phyloP scores from a whole-genome alignment of 345 rosid genomes.

The Salix suchowensis region DNA sequence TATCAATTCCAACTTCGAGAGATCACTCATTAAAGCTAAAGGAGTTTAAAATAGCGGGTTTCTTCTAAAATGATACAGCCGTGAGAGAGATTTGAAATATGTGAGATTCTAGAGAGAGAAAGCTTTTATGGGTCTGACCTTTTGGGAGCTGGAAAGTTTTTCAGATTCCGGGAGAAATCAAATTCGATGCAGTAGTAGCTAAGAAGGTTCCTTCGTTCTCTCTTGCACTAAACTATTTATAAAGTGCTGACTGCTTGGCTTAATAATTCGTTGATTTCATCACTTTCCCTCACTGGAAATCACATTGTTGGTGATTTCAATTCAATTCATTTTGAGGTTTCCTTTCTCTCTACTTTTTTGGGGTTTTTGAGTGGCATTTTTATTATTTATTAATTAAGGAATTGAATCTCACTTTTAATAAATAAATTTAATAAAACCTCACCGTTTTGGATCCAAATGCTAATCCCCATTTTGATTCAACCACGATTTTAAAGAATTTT shows the following conservation, averaged over 20 bases:
- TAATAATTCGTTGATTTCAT: neutral
- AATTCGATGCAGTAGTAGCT: constrained; percentile 5
- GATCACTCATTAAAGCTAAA: constrained; percentile 11
- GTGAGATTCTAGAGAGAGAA: constrained; percentile 16
- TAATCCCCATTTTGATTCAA: too few species aligned
- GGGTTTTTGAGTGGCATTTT: constrained; percentile 9
- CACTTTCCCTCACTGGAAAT: neutral
- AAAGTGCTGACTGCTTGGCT: neutral
- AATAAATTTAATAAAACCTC: neutral
- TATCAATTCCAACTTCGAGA: neutral
- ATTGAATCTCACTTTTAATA: neutral
- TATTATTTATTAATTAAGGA: neutral
- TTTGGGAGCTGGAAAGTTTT: constrained; percentile 15
- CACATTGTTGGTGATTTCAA: constrained; percentile 7
- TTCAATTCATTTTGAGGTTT: neutral
- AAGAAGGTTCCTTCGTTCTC: neutral
- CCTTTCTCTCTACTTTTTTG: neutral
- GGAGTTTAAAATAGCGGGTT: constrained; percentile 4
- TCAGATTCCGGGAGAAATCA: constrained; percentile 8
- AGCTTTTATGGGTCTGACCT: constrained; percentile 22
- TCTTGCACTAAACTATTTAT: constrained; percentile 6
- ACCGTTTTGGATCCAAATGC: neutral
- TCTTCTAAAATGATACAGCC: constrained; percentile 3
- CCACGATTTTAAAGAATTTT: too few species aligned
- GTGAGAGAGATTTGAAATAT: neutral